phyloP scores from a whole-genome alignment of 2,329 filamentous ascomycete genomes.

The Chrysoporthe deuterocubensis region DNA sequence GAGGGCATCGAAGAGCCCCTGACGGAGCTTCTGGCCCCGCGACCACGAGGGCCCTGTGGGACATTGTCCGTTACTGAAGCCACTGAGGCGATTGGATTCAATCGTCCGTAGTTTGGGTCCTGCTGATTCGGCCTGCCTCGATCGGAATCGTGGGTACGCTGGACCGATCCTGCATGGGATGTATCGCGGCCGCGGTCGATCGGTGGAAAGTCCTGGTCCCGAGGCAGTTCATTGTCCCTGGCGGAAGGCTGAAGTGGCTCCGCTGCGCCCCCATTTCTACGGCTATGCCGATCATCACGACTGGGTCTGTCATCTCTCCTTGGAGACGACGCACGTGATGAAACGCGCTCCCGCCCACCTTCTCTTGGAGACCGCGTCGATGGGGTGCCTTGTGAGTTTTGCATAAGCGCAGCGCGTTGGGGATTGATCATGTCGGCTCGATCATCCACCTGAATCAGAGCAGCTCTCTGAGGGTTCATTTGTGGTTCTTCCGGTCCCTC shows the following conservation, averaged over 20 bases:
- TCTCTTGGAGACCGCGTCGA: slow-evolving; percentile 48
- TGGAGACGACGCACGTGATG: slow-evolving; percentile 54
- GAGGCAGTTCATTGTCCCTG: slow-evolving; percentile 36
- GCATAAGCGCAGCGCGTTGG: slow-evolving; percentile 51
- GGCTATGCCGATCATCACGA: slow-evolving; percentile 53
- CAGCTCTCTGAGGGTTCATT: slow-evolving; percentile 61
- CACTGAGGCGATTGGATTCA: slow-evolving; percentile 56
- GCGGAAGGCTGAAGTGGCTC: slow-evolving; percentile 25
- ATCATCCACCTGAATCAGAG: slow-evolving; percentile 49
- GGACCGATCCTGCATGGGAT: slow-evolving; percentile 43
- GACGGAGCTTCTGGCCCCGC: slow-evolving; percentile 42
- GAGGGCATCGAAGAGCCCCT: slow-evolving; percentile 41
- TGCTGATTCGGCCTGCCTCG: slow-evolving; percentile 56
- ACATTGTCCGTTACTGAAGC: slow-evolving; percentile 47
- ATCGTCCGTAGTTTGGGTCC: slow-evolving; percentile 66
- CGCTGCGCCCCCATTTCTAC: slow-evolving; percentile 32
- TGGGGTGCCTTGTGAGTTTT: slow-evolving; percentile 42
- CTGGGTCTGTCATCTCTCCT: slow-evolving; percentile 46
- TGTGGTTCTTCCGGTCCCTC: slow-evolving; percentile 47
- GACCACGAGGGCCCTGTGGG: slow-evolving; percentile 59
- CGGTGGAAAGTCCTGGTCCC: slow-evolving; percentile 20
- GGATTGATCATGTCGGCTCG: slow-evolving; percentile 50
- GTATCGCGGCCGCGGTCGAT: slow-evolving; percentile 48
- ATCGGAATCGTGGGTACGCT: slow-evolving; percentile 51
- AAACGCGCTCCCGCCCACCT: slow-evolving; percentile 48